These are phyloP conservation scores for Penicillium diatomitis DNA, from an alignment of 495 filamentous ascomycete species.

Conservation along the genomic window DNA sequence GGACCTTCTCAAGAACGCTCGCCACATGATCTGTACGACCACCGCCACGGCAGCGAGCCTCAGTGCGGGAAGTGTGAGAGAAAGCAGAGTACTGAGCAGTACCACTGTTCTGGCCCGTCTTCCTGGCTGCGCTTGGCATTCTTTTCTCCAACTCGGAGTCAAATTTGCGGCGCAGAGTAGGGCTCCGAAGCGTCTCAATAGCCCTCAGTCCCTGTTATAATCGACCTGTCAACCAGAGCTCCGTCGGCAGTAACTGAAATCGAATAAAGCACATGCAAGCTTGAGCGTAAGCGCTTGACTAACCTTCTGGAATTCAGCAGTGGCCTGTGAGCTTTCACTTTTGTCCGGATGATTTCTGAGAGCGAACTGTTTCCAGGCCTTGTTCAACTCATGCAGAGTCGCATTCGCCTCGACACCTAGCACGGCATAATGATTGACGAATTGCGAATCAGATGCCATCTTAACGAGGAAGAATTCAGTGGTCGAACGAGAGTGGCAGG, in stretches of 20 bases:
- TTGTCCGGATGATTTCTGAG: constrained; percentile 57
- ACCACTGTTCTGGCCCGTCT: too few relatives aligned
- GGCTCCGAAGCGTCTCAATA: constrained; percentile 30
- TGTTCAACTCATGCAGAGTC: constrained; percentile 31
- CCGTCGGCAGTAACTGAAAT: not conserved
- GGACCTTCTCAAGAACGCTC: too few relatives aligned
- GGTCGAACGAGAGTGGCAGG: not conserved
- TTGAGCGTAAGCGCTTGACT: not conserved
- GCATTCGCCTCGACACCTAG: constrained; percentile 28
- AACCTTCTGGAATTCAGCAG: constrained; percentile 36
- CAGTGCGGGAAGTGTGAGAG: too few relatives aligned
- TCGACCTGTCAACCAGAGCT: not conserved
- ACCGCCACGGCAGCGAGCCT: too few relatives aligned
- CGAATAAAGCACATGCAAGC: too few relatives aligned
- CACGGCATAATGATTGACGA: constrained; percentile 26
- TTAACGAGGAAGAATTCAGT: not conserved
- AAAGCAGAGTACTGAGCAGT: too few relatives aligned
- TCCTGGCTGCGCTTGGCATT: too few relatives aligned
- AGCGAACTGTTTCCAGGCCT: constrained; percentile 39
- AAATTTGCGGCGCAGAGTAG: constrained; percentile 15
- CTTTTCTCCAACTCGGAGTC: constrained; percentile 7
- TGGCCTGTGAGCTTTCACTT: constrained; percentile 31
- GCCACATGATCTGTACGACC: too few relatives aligned
- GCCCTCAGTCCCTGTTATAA: constrained; percentile 28
- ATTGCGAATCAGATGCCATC: not conserved